Evolutionary conservation across 2,329 filamentous ascomycete species (phyloP).

Genomic region (Scortechinia acanthostroma): DNA sequence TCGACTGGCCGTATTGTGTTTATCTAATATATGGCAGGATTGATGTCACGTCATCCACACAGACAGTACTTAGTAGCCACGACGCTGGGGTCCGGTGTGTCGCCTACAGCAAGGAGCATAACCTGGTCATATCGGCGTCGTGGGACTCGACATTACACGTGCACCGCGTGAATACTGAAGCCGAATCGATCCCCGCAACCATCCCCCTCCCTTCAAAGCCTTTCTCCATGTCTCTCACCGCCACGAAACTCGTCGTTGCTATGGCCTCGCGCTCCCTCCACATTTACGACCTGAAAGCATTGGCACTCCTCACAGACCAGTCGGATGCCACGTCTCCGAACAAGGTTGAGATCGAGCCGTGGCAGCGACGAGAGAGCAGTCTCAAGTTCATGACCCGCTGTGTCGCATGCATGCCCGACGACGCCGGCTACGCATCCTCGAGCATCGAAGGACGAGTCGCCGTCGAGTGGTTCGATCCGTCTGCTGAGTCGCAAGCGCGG

Average conservation of each 20-base stretch:
- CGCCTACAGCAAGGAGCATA: slow-evolving; percentile 53
- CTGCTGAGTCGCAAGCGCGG: slow-evolving; percentile 52
- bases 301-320: slow-evolving; percentile 35
- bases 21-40: slow-evolving; percentile 30
- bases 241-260: slow-evolving; percentile 60
- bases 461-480: slow-evolving; percentile 71
- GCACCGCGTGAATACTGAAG: slow-evolving; percentile 33
- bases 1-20: background rate
- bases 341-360: slow-evolving; percentile 39
- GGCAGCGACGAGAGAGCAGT: slow-evolving; percentile 64
- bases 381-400: slow-evolving; percentile 71
- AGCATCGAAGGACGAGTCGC: slow-evolving; percentile 69
- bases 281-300: slow-evolving; percentile 60
- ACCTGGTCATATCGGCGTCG: slow-evolving; percentile 57
- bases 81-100: slow-evolving; percentile 56
- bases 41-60: slow-evolving; percentile 46
- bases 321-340: slow-evolving; percentile 16
- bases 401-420: slow-evolving; percentile 68
- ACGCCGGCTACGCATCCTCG: slow-evolving; percentile 61
- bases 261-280: slow-evolving; percentile 64
- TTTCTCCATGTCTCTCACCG: slow-evolving; percentile 55
- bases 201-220: slow-evolving; percentile 57
- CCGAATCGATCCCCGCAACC: slow-evolving; percentile 29
- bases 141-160: slow-evolving; percentile 68
- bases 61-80: slow-evolving; percentile 58